phyloP scores from a whole-genome alignment of 192 early-diverging fungal genomes.

The Backusella parvicylindrica region DNA sequence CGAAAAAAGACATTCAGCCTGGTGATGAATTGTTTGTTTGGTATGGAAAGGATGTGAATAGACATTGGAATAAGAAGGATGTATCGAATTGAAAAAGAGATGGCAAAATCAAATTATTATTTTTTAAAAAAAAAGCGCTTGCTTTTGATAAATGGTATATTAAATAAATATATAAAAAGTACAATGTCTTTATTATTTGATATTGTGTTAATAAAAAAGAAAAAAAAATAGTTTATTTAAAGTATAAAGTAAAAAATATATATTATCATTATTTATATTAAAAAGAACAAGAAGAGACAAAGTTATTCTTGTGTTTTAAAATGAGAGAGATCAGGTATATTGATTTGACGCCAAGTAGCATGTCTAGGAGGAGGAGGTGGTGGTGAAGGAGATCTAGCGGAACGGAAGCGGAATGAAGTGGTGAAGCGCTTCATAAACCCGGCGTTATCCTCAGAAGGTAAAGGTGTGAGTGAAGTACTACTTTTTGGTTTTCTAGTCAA shows the following conservation, averaged over 20 bases:
- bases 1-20: conserved; percentile 58
- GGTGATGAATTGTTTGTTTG: conserved; percentile 88
- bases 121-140: no score
- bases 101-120: no score
- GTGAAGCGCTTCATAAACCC: not conserved
- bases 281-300: not conserved
- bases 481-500: not conserved
- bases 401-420: not conserved
- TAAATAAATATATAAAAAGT: not conserved
- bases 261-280: no score
- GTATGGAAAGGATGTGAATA: conserved; percentile 82
- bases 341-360: not conserved
- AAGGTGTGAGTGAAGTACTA: not conserved
- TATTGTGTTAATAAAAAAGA: no score
- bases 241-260: no score
- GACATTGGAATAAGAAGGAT: conserved; percentile 53
- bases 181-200: no score
- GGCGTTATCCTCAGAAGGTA: not conserved
- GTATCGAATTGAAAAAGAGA: no score
- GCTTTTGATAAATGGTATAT: not conserved
- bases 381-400: not conserved
- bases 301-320: not conserved
- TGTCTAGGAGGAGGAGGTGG: not conserved
- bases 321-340: not conserved
- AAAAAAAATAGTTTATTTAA: no score